Evolutionary conservation across 2,329 filamentous ascomycete genomes (phyloP), one percentile per base, ranked within the genome.

Genomic region (Microthyrium microscopicum): DNA sequence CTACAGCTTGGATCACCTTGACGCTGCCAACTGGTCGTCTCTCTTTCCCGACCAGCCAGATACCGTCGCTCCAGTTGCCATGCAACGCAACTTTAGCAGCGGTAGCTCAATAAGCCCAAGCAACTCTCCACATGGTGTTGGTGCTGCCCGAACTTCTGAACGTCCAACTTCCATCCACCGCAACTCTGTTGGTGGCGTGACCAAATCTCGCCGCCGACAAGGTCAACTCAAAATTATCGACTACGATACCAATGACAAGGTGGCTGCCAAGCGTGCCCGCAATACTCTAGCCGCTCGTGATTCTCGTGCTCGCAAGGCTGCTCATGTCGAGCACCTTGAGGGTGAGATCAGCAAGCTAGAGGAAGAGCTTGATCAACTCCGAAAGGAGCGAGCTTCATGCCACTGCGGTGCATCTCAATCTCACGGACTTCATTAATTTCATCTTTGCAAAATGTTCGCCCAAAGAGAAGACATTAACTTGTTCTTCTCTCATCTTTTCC

Each of bases 251-350:
- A 59, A 46, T 26, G 85, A 94, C 48, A 70, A 68, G 7, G 54
- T 78, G n/a, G 83, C 82, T 15, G 70, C 85, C 66, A 94, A 94
- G 73, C 80, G 87, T 53, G 85, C 84, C 32, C 78, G 84, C 44
- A 95, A 94, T 55, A 92, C 84, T 6, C 70, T 91, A 53, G 87
- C 87, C 13, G 87, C 87, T 46, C 83, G 87, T 44, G 93, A 93
- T 61, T 93, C 84, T 39, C 77, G 87, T 33, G 77, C 83, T 49
- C 77, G 83, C 43, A 93, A 93, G 62, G 73, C 81, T 37, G 67
- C 77, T 51, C 70, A 76, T 44, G 65, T 87, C 40, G 74, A 80
- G 36, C 70, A 74, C 37, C 64, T 93, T 29, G 79, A 91, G 60
- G 67, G 68, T 25, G 65, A 70, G 47, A 84, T 92, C 47, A 65